Evolutionary conservation across 1,284 basidiomycete species (phyloP), one percentile per base, ranked within the genome.

Genomic region (Ceratobasidium papillatum): DNA sequence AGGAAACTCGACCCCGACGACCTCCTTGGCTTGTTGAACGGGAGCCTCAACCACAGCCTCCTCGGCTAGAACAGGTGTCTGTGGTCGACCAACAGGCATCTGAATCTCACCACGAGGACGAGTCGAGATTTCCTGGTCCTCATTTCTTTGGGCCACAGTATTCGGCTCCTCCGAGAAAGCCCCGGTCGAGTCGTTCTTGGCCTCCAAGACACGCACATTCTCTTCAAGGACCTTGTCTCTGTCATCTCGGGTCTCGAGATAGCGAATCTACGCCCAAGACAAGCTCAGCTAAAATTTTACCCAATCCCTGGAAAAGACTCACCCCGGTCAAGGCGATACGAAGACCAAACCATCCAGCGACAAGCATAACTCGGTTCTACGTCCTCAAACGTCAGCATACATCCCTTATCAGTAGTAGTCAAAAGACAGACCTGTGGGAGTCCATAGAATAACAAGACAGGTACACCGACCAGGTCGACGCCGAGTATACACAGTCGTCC

Each of bases 261-360:
- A 71, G 32, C 54, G 54, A 27, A 71, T 25, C 66, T 71, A 25
- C 4, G 41, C 51, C 25, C 9, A 4, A 61, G 34, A n/a, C 22
- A 8, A 32, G 17, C 8, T 61, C 32, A 61, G 58, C 58, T n/a
- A 41, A 61, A 61, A 61, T 22, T 61, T 34, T 38, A n/a, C n/a
- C n/a, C n/a, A n/a, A n/a, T n/a, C n/a, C 9, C 8, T 7, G 36
- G 3, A 27, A 38, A 3, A 17, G 5, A 47, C 66, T 43, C 32
- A 71, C 66, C 66, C 66, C 66, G 7, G 54, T 59, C 38, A 71
- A 30, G n/a, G 66, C 66, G 9, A 71, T 8, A 19, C 66, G 8
- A n/a, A 71, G 27, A 12, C 66, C 66, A 34, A 59, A 47, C 66
- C 66, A 71, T 9, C 66, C 66, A 30, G 38, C 27, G 12, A 71